Evolutionary conservation across 345 rosid species (phyloP).

Genomic region (Citrus reticulata): DNA sequence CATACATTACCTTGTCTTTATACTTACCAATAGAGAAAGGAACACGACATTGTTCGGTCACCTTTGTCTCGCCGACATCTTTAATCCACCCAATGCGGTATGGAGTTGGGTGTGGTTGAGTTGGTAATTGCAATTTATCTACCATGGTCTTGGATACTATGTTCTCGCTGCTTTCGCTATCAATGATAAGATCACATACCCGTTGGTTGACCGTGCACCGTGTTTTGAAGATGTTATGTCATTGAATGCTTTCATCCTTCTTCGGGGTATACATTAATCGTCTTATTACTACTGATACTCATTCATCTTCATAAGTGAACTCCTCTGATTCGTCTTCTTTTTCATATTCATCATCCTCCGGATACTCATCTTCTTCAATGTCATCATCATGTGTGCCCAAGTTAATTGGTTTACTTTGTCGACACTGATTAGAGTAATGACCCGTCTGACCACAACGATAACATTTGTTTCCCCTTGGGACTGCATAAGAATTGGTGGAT

Average conservation of each 20-base stretch:
- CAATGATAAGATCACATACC: neutral
- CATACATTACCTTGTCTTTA: neutral
- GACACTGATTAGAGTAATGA: no score
- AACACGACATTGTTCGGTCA: neutral
- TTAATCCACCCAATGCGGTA: neutral
- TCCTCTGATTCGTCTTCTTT: no score
- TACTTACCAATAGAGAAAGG: neutral
- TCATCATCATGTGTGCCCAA: no score
- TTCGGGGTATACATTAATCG: accelerated
- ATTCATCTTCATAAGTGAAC: neutral
- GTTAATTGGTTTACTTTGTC: no score
- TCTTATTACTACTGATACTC: neutral
- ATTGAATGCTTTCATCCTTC: neutral
- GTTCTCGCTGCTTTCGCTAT: neutral
- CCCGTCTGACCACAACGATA: no score
- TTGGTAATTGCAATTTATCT: neutral
- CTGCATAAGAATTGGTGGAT: no score
- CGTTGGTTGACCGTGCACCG: neutral
- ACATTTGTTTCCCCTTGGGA: no score
- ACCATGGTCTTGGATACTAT: neutral
- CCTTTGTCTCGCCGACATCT: neutral
- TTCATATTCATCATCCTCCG: accelerated
- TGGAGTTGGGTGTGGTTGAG: neutral
- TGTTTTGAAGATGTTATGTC: neutral
- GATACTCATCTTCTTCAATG: no score